Evolutionary conservation across 2,329 filamentous ascomycete species (phyloP), one percentile per base, ranked within the genome.

Genomic region (Aspergillus felis): DNA sequence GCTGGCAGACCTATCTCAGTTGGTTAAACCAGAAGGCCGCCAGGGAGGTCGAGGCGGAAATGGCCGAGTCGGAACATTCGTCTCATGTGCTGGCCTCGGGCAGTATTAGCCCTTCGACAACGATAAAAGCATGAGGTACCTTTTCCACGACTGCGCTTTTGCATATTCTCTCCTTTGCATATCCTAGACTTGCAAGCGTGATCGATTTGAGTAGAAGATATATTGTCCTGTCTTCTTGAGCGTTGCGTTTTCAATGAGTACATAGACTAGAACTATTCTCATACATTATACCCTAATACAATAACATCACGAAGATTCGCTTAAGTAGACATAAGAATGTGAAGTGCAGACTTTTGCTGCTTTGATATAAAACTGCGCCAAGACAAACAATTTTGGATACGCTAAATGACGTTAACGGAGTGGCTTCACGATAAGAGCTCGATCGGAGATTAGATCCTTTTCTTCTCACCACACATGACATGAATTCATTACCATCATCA

Each of bases 1-100:
- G 89, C 0, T 97, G 92, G 92, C 92, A 96, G 82, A 92, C 91
- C 0, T 97, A 96, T 79, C 70, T 97, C 65, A 90, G 87, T 64
- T 89, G 86, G 73, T 74, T 96, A 68, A 96, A 96, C 67, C 82
- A 88, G 67, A 79, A 79, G 60, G 90, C 90, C 1, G 90, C 91
- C 71, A 78, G 79, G 51, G 78, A 81, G 64, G 82, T 84, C 61
- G 77, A 69, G 59, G 69, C 60, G 9, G 71, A 73, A 57, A 56
- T 66, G 47, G 63, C 59, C 14, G 63, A 64, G 38, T 41, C 50
- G 27, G 55, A 47, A 4, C 44, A 14, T 51, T 49, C 54, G 12
- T 61, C 62, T 46, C 54, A 59, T 35, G 20, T 27, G 51, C 60
- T 48, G 50, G 17, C n/a, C 47, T 57, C 49, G 47, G 55, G 35